These are phyloP conservation scores for Puccinia horiana DNA, from an alignment of 1,284 basidiomycete genomes.

Conservation along the genomic window DNA sequence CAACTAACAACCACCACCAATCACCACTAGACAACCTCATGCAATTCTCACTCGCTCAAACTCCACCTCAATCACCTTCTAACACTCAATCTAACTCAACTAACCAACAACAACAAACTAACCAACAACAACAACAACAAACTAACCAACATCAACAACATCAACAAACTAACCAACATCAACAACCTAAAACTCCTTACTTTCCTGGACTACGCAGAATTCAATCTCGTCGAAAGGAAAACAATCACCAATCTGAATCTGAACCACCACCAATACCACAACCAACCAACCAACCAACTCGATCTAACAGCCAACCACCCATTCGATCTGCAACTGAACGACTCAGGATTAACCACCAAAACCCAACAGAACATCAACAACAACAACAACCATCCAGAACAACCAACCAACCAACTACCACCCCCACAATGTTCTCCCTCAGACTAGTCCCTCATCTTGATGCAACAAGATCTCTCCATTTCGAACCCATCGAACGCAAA, in stretches of 20 bases:
- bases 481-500: slow-evolving; percentile 74
- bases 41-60: not conserved
- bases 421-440: slow-evolving; percentile 60
- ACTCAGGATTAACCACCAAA: not conserved
- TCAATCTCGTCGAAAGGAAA: not conserved
- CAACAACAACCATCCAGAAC: not conserved
- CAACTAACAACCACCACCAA: not conserved
- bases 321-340: slow-evolving; percentile 22
- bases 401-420: not conserved
- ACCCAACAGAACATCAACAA: not conserved
- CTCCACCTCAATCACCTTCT: not conserved
- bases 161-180: not conserved
- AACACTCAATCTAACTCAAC: too few relatives aligned
- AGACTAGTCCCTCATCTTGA: slow-evolving; percentile 94
- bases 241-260: not conserved
- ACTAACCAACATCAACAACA: not conserved
- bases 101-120: not conserved
- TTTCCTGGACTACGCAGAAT: not conserved
- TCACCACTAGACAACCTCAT: not conserved
- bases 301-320: slow-evolving; percentile 12
- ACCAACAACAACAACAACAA: too few relatives aligned
- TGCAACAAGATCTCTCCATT: slow-evolving; percentile 80
- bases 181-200: not conserved
- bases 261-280: not conserved
- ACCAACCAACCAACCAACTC: not conserved